Conservation (phyloP, 345 rosid genomes). For the Lagerstroemia speciosa region DNA sequence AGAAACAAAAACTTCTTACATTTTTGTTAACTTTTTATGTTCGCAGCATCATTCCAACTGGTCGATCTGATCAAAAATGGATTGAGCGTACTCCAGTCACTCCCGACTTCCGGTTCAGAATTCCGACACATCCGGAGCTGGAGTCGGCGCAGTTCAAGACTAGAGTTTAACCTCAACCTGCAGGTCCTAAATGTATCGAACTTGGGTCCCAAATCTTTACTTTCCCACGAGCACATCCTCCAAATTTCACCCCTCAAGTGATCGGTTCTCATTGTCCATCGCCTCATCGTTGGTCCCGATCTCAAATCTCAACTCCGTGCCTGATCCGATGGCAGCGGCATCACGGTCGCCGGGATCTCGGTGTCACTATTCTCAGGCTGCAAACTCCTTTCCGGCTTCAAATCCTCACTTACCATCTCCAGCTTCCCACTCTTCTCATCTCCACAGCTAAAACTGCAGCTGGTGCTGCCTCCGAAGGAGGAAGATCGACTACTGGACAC, state of each 20-base stretch:
- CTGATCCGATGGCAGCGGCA: not conserved
- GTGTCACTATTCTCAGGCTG: slow-evolving; percentile 3
- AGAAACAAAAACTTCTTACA: not conserved
- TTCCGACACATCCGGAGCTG: not conserved
- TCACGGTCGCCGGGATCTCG: not conserved
- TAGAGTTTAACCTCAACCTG: not conserved
- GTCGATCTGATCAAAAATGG: not conserved
- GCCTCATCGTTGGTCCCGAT: not conserved
- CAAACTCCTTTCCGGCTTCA: slow-evolving; percentile 4
- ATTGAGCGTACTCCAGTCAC: no score
- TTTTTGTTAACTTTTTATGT: not conserved
- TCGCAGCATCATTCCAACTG: not conserved
- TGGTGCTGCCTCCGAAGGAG: slow-evolving; percentile 28
- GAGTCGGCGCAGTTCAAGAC: not conserved
- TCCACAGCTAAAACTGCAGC: slow-evolving; percentile 24
- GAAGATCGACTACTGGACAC: slow-evolving; percentile 29
- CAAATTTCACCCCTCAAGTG: not conserved
- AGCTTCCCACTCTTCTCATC: slow-evolving; percentile 20
- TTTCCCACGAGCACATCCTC: not conserved
- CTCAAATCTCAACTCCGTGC: no score
- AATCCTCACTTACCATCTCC: slow-evolving; percentile 15
- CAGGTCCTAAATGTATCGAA: no score
- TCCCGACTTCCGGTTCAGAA: not conserved
- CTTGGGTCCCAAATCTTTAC: not conserved
- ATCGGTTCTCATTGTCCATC: not conserved